Evolutionary conservation across 2,329 filamentous ascomycete species (phyloP), one percentile per base, ranked within the genome.

Genomic region (Emydomyces testavorans): DNA sequence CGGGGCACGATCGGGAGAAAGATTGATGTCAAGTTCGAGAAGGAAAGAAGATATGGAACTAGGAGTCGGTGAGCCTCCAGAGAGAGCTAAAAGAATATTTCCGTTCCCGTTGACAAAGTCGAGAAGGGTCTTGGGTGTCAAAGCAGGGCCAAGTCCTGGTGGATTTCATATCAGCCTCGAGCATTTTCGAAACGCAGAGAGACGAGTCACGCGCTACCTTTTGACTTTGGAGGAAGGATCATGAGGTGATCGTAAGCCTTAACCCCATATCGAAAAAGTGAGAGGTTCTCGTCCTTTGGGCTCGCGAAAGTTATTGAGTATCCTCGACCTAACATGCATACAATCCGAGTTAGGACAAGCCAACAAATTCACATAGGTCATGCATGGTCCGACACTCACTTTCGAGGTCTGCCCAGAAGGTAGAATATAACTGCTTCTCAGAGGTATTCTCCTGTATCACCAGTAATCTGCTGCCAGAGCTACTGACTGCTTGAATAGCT

Each of bases 31-130:
- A 64, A 95, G 75, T 68, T 96, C 88, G 59, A 85, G 72, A 44
- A 96, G 83, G 49, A 94, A 75, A 35, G 83, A 83, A 55, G 80
- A 79, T 57, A 95, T 70, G 40, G 85, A 79, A 47, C 78, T 79
- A 11, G 90, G 80, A 2, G 83, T 81, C 13, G 82, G 68, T 41
- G 77, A 71, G 49, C 78, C 76, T 55, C 85, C 80, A 28, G 88
- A 88, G 53, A 95, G 80, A 24, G 86, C 80, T 49, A 96, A 72
- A 53, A 98, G 76, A 61, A 98, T 78, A 70, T 98, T 98, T 65
- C 92, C 92, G 50, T 92, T 75, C 49, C 82, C 80, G 67, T 94
- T 92, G 71, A 94, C 72, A 69, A 95, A 98, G 58, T 96, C 79
- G 65, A 96, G 77, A 56, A 98, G 78, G 54, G 82, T 71, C 63